These are phyloP conservation scores for Polyporus arcularius DNA, from an alignment of 768 basidiomycete species.

Conservation along the genomic window DNA sequence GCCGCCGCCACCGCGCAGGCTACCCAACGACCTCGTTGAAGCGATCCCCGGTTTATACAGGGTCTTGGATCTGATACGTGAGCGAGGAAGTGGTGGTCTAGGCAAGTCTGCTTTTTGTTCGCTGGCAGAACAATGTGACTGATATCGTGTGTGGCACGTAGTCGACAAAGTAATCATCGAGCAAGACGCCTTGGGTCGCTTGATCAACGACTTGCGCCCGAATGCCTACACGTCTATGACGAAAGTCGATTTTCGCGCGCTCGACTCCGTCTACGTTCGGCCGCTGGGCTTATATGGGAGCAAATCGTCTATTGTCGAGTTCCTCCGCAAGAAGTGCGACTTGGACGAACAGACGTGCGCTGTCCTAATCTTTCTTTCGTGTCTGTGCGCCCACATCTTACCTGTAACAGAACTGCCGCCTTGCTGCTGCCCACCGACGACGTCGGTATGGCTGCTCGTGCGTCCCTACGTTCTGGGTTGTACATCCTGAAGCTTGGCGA, in stretches of 20 bases:
- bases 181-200: slow-evolving; percentile 46
- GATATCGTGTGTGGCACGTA: too few relatives aligned
- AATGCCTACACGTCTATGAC: slow-evolving; percentile 56
- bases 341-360: slow-evolving; percentile 45
- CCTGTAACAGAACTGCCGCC: neutral
- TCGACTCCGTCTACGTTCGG: slow-evolving; percentile 48
- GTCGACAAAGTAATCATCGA: slow-evolving; percentile 67
- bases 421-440: neutral
- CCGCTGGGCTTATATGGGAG: slow-evolving; percentile 62
- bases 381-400: neutral
- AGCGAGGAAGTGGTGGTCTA: slow-evolving; percentile 51
- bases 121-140: too few relatives aligned
- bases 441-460: slow-evolving; percentile 20
- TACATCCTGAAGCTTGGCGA: slow-evolving; percentile 39
- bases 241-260: slow-evolving; percentile 53
- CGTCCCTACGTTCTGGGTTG: slow-evolving; percentile 49
- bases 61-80: slow-evolving; percentile 54
- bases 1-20: too few relatives aligned
- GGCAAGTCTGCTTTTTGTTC: too few relatives aligned
- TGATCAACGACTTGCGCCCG: slow-evolving; percentile 50
- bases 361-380: neutral
- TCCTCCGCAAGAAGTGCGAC: slow-evolving; percentile 39
- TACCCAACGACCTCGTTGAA: slow-evolving; percentile 16
- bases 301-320: slow-evolving; percentile 48
- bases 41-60: slow-evolving; percentile 50